A percentile compares a stretch with the other conserved stretches of the same genome.
Conservation (phyloP, 345 rosid genomes). For the Dovyalis caffra region DNA sequence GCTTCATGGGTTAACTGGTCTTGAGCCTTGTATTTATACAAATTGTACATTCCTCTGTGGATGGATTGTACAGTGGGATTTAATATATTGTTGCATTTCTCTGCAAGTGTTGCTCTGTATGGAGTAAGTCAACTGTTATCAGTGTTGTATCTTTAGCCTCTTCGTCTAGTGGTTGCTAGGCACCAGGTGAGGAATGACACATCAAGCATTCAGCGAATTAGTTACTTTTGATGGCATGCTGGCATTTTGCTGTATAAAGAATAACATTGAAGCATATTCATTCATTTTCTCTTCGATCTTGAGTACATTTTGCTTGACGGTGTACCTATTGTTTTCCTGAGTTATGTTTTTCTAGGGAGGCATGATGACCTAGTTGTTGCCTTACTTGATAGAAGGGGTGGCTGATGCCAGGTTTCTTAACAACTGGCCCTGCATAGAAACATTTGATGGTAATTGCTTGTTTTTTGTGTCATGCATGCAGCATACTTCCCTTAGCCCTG, state of each 20-base stretch:
- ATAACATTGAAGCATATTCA: neutral
- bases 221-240: neutral
- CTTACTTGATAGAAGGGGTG: neutral
- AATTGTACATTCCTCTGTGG: no score
- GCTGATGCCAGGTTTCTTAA: neutral
- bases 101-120: neutral
- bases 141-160: neutral
- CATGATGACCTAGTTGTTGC: neutral
- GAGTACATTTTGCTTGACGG: neutral
- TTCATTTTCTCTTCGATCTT: neutral
- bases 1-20: neutral
- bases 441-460: neutral
- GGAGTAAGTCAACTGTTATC: neutral
- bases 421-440: neutral
- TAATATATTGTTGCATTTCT: no score
- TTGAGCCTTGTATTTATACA: no score
- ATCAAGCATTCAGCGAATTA: neutral
- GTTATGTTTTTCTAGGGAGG: neutral
- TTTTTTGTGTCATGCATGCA: slow-evolving; percentile 18
- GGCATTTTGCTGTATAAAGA: neutral
- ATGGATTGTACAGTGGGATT: no score
- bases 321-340: neutral
- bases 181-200: neutral
- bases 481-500: slow-evolving; percentile 55
- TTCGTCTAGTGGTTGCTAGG: neutral